Evolutionary conservation across 805 yeast species (phyloP).

Genomic region (Priceomyces castillae): DNA sequence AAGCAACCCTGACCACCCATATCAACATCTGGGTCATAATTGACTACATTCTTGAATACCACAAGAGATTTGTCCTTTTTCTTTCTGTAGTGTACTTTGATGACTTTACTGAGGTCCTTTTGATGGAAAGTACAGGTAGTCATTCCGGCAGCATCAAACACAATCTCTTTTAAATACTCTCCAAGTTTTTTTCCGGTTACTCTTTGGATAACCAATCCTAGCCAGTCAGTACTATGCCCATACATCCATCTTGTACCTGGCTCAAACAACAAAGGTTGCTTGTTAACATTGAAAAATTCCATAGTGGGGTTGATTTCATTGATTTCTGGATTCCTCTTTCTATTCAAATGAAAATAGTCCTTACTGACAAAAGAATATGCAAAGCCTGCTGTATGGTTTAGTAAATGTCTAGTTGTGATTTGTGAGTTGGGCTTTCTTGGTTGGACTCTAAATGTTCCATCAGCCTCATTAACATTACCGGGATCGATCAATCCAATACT

Average conservation of each 20-base stretch:
- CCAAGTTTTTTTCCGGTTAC: slow-evolving; percentile 32
- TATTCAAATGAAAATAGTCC: slow-evolving; percentile 25
- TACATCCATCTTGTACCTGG: slow-evolving; percentile 40
- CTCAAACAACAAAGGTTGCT: slow-evolving; percentile 29
- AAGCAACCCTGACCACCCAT: slow-evolving; percentile 46
- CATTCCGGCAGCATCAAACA: slow-evolving; percentile 38
- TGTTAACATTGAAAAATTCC: slow-evolving; percentile 23
- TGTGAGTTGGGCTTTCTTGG: slow-evolving; percentile 22
- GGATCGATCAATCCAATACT: slow-evolving; percentile 24
- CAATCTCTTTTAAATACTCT: slow-evolving; percentile 24
- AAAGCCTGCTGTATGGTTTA: slow-evolving; percentile 34
- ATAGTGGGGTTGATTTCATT: slow-evolving; percentile 21
- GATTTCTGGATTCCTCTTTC: slow-evolving; percentile 15
- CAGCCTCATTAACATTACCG: slow-evolving; percentile 21
- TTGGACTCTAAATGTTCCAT: slow-evolving; percentile 21
- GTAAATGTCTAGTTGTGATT: slow-evolving; percentile 28
- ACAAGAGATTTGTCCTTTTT: slow-evolving; percentile 12
- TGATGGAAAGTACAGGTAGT: slow-evolving; percentile 23
- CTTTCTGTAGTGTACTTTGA: slow-evolving; percentile 16
- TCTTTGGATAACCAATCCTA: slow-evolving; percentile 34
- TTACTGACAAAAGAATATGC: slow-evolving; percentile 31
- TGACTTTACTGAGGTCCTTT: slow-evolving; percentile 11
- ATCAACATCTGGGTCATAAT: slow-evolving; percentile 24
- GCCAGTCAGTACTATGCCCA: slow-evolving; percentile 39
- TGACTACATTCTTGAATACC: slow-evolving; percentile 11